Base-by-base conservation (phyloP, 2,329 filamentous ascomycete species). In the Penicillium sp. region DNA sequence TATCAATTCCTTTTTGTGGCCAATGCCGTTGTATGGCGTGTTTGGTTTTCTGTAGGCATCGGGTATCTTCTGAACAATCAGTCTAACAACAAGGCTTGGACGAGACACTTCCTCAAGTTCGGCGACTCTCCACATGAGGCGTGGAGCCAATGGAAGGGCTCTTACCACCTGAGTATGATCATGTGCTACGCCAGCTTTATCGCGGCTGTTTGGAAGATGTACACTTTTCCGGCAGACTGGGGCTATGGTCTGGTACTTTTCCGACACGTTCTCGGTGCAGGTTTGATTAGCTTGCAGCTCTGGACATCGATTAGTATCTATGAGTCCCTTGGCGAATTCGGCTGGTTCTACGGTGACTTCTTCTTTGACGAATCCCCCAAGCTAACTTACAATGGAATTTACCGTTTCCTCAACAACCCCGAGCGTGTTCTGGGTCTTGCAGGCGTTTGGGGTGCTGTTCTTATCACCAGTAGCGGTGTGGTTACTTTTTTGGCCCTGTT, bases 341-440 rank as follows among this genome's bases (percentile, higher is more conserved):
- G 94, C 65, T 99, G 93, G 93, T 97, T 97, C 80, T 97, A 92
- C 69, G 94, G 94, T 16, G 94, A 99, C 71, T 99, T 97, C 79
- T 97, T 99, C 81, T 97, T 94, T 70, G 91, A 97, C 58, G 88
- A 91, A 42, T 85, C 87, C 10, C 88, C 88, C 11, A 96, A 94
- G 75, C 81, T 97, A 58, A 97, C 91, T 0, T 99, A 99, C 75
- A 92, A 89, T 63, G 95, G 93, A 58, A 99, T 99, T 67, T 99
- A 99, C 74, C 91, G 94, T 44, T 99, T 96, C 76, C 81, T 99
- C 62, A 99, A 99, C 78, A 99, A 97, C 68, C 94, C 94, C 0
- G 94, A 99, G 74, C 88, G 93, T 52, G 87, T 97, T 34, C 88
- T 99, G 60, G 94, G 94, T 24, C 87, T 95, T 5, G 93, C 93